phyloP scores from a whole-genome alignment of 495 filamentous ascomycete species.

The Xylaria bambusicola region DNA sequence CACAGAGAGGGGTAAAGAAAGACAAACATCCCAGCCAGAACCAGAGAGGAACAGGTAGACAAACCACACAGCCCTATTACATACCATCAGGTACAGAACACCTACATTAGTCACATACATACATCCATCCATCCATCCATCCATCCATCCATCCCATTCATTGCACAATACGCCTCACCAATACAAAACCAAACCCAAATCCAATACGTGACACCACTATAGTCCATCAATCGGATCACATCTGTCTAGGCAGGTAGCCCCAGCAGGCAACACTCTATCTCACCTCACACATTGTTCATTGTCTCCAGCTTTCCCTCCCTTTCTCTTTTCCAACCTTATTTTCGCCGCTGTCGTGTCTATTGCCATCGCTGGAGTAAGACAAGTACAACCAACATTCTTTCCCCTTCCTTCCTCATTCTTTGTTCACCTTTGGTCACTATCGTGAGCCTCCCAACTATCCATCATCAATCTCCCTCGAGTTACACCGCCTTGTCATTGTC shows the following conservation, averaged over 20 bases:
- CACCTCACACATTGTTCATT: background rate
- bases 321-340: background rate
- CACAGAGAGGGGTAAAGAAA: background rate
- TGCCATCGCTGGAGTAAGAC: background rate
- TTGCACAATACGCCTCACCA: too few species aligned
- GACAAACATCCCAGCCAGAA: too few species aligned
- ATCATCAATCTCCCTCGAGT: constrained; percentile 19
- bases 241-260: background rate
- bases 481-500: constrained; percentile 4
- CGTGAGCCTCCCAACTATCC: background rate
- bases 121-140: background rate
- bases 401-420: background rate
- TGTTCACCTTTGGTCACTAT: background rate
- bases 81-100: too few species aligned
- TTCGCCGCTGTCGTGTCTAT: background rate
- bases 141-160: background rate
- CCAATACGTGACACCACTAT: background rate
- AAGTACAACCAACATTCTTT: background rate
- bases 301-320: background rate
- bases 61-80: too few species aligned
- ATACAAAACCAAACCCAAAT: too few species aligned
- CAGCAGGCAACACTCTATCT: background rate
- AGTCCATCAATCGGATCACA: background rate
- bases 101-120: background rate
- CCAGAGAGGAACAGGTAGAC: too few species aligned